Percentiles rank a stretch among this genome's conserved stretches.
Conservation (phyloP, 2,329 filamentous ascomycete genomes). For the Endothia cerciana region DNA sequence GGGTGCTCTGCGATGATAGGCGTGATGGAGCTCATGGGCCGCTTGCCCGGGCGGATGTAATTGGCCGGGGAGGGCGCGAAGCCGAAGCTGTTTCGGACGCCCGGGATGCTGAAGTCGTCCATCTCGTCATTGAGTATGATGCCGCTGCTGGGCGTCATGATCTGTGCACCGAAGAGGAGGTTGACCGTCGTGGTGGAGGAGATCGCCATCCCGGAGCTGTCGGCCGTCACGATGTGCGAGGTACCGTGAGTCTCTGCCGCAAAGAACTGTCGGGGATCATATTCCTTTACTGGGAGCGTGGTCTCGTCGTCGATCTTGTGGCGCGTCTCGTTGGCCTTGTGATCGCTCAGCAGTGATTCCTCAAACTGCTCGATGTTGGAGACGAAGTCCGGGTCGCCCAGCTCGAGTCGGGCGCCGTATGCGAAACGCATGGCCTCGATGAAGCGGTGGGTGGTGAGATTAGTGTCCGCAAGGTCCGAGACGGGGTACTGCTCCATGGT, state of each 20-base stretch:
- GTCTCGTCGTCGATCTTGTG: slow-evolving; percentile 70
- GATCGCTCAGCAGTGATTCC: slow-evolving; percentile 65
- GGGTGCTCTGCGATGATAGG: slow-evolving; percentile 75
- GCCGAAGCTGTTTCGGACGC: slow-evolving; percentile 77
- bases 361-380: slow-evolving; percentile 66
- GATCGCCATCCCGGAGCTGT: slow-evolving; percentile 74
- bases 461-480: slow-evolving; percentile 56
- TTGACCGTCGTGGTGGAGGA: slow-evolving; percentile 88
- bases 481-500: slow-evolving; percentile 76
- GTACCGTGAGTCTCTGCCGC: slow-evolving; percentile 73
- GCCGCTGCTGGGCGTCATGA: slow-evolving; percentile 82
- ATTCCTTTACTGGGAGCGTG: slow-evolving; percentile 74
- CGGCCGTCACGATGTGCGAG: slow-evolving; percentile 73
- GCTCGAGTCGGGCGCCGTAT: slow-evolving; percentile 76
- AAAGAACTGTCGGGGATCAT: slow-evolving; percentile 71
- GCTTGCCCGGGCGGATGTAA: slow-evolving; percentile 79
- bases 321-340: slow-evolving; percentile 63
- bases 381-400: slow-evolving; percentile 83
- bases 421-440: slow-evolving; percentile 89
- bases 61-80: slow-evolving; percentile 81
- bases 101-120: slow-evolving; percentile 87
- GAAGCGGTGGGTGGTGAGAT: slow-evolving; percentile 79
- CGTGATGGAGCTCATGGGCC: slow-evolving; percentile 81
- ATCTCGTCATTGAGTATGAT: slow-evolving; percentile 76
- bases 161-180: slow-evolving; percentile 76